Evolutionary conservation across 2,329 filamentous ascomycete species (phyloP).

Genomic region (Metarhizium brunneum): DNA sequence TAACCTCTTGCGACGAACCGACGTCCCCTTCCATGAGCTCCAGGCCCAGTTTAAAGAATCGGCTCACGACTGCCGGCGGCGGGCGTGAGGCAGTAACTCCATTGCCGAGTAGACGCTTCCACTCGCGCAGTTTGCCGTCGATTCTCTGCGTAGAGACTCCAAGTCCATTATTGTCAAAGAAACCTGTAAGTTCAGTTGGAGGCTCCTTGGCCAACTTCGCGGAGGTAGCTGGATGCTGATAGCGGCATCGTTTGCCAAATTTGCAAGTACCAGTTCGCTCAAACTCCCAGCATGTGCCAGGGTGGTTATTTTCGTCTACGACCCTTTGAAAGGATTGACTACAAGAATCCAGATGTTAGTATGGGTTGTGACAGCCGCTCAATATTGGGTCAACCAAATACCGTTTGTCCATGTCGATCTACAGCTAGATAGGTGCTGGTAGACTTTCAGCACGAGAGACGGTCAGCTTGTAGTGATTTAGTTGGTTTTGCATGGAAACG

Average conservation of each 20-base stretch:
- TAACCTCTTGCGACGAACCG: conserved; percentile 11
- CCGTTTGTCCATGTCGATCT: not conserved
- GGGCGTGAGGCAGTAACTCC: not conserved
- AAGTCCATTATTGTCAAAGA: not conserved
- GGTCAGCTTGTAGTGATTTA: too few relatives aligned
- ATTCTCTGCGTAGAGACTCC: not conserved
- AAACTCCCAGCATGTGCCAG: not conserved
- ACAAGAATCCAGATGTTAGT: not conserved
- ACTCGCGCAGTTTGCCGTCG: conserved; percentile 11
- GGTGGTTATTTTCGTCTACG: not conserved
- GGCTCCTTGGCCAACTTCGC: not conserved
- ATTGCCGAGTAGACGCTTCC: conserved; percentile 9
- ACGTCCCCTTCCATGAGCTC: conserved; percentile 14
- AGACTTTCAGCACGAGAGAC: too few relatives aligned
- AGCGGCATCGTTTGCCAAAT: conserved; percentile 7
- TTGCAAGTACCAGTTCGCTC: conserved; percentile 7
- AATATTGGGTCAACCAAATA: not conserved
- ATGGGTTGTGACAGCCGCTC: not conserved
- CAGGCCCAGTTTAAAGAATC: conserved; percentile 11
- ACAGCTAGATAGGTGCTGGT: too few relatives aligned
- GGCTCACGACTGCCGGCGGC: not conserved
- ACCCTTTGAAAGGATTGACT: not conserved
- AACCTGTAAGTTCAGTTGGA: not conserved
- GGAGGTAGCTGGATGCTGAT: conserved; percentile 2
- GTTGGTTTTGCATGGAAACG: too few relatives aligned